Percentiles rank a stretch among this genome's conserved stretches.
phyloP scores from a whole-genome alignment of 164 flowering plant genomes.

The Dillenia suffruticosa region DNA sequence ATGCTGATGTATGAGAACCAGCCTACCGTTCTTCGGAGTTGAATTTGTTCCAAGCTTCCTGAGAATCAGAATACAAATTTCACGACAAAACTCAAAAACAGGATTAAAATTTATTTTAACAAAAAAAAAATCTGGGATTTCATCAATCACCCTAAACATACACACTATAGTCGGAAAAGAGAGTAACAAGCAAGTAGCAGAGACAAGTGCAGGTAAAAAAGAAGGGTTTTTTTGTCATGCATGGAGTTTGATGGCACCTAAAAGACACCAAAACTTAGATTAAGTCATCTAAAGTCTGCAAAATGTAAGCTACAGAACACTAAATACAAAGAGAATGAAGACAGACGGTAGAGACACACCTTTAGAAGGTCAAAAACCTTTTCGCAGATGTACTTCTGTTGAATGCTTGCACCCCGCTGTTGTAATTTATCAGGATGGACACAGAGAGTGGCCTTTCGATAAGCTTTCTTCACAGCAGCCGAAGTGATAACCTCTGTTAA shows the following conservation, averaged over 20 bases:
- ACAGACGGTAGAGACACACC: slow-evolving; percentile 34
- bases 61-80: neutral
- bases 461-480: slow-evolving; percentile 79
- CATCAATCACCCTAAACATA: too few species aligned
- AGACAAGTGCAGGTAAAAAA: too few species aligned
- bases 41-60: slow-evolving; percentile 73
- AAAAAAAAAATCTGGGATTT: neutral
- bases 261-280: too few species aligned
- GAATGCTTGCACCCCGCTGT: slow-evolving; percentile 86
- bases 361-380: slow-evolving; percentile 94
- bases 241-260: too few species aligned
- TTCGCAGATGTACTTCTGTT: slow-evolving; percentile 87
- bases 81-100: neutral
- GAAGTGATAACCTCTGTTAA: slow-evolving; percentile 78
- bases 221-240: too few species aligned
- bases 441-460: slow-evolving; percentile 82
- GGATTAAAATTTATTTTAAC: neutral
- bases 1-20: too few species aligned
- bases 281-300: too few species aligned
- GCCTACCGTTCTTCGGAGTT: slow-evolving; percentile 57
- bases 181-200: too few species aligned
- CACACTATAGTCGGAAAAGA: too few species aligned
- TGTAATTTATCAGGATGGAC: slow-evolving; percentile 96
- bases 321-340: too few species aligned
- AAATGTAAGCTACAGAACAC: too few species aligned